Conservation (phyloP, 176 grass and related monocot genomes). For the Lolium multiflorum region DNA sequence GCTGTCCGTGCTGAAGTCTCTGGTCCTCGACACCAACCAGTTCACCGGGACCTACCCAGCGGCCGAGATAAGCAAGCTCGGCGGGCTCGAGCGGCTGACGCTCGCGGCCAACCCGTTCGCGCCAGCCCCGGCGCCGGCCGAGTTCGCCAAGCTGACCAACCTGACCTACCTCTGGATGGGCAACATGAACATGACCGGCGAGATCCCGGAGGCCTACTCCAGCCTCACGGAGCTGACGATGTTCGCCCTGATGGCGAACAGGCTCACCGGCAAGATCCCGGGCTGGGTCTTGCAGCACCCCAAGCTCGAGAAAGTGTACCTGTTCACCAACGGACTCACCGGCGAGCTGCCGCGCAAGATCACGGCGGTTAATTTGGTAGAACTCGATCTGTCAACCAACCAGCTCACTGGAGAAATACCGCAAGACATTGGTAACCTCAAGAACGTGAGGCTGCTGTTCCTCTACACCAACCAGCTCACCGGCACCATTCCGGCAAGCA, state of each 20-base stretch:
- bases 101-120: conserved; percentile 56
- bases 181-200: conserved; percentile 43
- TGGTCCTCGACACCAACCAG: conserved; percentile 51
- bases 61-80: conserved; percentile 42
- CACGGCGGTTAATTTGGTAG: conserved; percentile 15
- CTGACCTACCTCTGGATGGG: conserved; percentile 57
- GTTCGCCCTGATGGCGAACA: conserved; percentile 29
- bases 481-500: conserved; percentile 62
- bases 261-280: conserved; percentile 56
- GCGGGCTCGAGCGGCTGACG: conserved; percentile 37
- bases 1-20: conserved; percentile 38
- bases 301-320: conserved; percentile 36
- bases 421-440: conserved; percentile 44
- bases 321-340: conserved; percentile 47
- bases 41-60: conserved; percentile 67
- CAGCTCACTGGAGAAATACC: conserved; percentile 65
- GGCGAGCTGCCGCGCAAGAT: conserved; percentile 45
- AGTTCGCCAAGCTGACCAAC: conserved; percentile 48
- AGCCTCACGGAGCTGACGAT: conserved; percentile 43
- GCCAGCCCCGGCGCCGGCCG: conserved; percentile 34
- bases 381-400: conserved; percentile 65
- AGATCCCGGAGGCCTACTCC: conserved; percentile 51
- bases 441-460: conserved; percentile 41
- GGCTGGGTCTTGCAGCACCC: conserved; percentile 48
- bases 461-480: conserved; percentile 61